Base-by-base conservation (phyloP, 139 green algal species). In the Tetraselmis chui region DNA sequence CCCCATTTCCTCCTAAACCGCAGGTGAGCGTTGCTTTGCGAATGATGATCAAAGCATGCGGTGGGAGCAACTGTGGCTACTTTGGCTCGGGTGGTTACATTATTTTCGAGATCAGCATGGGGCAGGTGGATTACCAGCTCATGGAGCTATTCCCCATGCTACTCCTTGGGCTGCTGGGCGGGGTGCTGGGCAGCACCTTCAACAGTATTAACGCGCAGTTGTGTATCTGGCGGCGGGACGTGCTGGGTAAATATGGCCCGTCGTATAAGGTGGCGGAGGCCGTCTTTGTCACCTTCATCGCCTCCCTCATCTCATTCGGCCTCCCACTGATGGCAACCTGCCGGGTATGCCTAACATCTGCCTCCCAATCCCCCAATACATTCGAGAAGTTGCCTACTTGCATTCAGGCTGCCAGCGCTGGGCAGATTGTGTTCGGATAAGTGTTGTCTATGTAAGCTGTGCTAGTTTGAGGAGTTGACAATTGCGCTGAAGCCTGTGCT, bases 121-220 rank as follows among this genome's bases (percentile, higher is more conserved):
- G 84, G 23, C 88, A 94, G 88, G 85, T 93, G 23, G 86, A 89
- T 32, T 95, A 94, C 85, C 85, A 90, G 76, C 81, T 91, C 1
- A 88, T 89, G 2, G 91, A 96, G 84, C 86, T 97, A 75, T 32
- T 96, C 29, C 93, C 92, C 1, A 89, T 96, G 87, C 81, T 93
- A 78, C 86, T 95, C 78, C 84, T 97, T 29, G 92, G 93, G 1
- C 88, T 96, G 32, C 78, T 96, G 1, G 93, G 92, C 23, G 93
- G 93, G 0, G 80, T 97, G 30, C 81, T 95, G 24, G 93, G 91
- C n/a, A 85, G 81, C 29, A 77, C 81, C 75, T 96, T 96, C 86
- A 95, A 93, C 76, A 77, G 83, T 28, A 81, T 95, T 1, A 96
- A 92, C 29, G 77, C 81, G 25, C 80, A 85, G 25, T 80, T 96